Percentiles rank a stretch among this genome's conserved stretches.
Evolutionary conservation across 2,329 filamentous ascomycete species (phyloP).

Genomic region (Tothia fuscella): DNA sequence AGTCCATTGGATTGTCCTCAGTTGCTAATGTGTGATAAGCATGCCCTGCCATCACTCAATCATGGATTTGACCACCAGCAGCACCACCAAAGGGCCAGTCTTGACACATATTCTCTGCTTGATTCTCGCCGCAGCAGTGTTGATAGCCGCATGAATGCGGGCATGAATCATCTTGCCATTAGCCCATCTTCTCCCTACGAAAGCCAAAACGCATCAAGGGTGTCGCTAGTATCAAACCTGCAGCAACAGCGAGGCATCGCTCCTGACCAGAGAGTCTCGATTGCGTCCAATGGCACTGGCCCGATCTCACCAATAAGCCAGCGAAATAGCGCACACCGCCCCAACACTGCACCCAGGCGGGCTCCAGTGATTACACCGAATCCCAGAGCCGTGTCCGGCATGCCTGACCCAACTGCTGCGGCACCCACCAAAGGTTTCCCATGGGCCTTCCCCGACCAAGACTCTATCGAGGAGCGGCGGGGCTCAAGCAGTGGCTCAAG

Average conservation of each 20-base stretch:
- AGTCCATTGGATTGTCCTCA: slow-evolving; percentile 16
- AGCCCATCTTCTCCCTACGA: slow-evolving; percentile 59
- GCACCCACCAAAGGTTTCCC: slow-evolving; percentile 73
- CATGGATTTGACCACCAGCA: slow-evolving; percentile 32
- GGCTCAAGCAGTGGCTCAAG: slow-evolving; percentile 36
- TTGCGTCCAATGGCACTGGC: slow-evolving; percentile 28
- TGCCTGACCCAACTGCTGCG: slow-evolving; percentile 52
- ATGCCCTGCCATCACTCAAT: slow-evolving; percentile 44
- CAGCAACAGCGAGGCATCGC: slow-evolving; percentile 45
- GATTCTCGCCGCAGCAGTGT: slow-evolving; percentile 64
- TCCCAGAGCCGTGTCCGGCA: slow-evolving; percentile 49
- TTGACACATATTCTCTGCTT: slow-evolving; percentile 38
- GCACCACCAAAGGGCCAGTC: slow-evolving; percentile 28
- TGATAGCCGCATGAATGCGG: slow-evolving; percentile 64
- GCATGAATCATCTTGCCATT: slow-evolving; percentile 57
- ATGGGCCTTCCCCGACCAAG: slow-evolving; percentile 71
- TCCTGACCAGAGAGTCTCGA: slow-evolving; percentile 20
- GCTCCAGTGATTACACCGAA: slow-evolving; percentile 65
- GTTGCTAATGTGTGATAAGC: slow-evolving; percentile 12
- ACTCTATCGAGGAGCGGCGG: slow-evolving; percentile 38
- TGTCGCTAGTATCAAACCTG: slow-evolving; percentile 59
- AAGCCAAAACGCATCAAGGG: slow-evolving; percentile 64
- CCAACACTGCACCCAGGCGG: slow-evolving; percentile 36
- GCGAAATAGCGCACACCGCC: slow-evolving; percentile 21
- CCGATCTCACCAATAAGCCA: slow-evolving; percentile 33